Base-by-base conservation (phyloP, 2,329 filamentous ascomycete genomes). In the Cladosporium sphaerospermum region DNA sequence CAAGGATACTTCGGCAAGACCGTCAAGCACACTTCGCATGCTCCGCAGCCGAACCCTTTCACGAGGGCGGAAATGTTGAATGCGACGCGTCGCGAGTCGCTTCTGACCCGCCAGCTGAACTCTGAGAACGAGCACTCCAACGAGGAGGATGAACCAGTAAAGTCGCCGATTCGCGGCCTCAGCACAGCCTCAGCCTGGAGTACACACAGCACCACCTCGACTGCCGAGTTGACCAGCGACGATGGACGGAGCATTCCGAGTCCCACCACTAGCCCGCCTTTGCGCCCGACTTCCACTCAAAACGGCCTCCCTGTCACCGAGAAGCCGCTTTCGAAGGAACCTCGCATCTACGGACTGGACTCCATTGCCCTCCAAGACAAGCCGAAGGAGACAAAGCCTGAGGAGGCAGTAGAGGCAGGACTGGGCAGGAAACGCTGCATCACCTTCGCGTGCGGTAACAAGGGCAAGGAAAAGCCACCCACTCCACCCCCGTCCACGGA, bases 201-300 rank as follows among this genome's bases (percentile, higher is more conserved):
- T 75, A 92, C 85, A 65, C 75, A 83, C 60, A 96, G 90, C 72
- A 73, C 86, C 55, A 79, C 88, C 43, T 96, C 91, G 1, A 95
- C 89, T 3, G 88, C 88, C 36, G 92, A 96, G 59, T 78, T 97
- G 54, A 96, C 90, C n/a, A 96, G 91, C 70, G 93, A 96, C 64
- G 93, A 88, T 54, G 68, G 67, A 16, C 61, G 61, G 13, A 91
- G 89, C 55, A 74, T 95, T 55, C 95, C 91, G 14, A 96, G 89
- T 64, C 90, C 92, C 40, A 86, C 71, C 31, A 71, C 89, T n/a
- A 97, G 92, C 65, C 92, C 93, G 14, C 89, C 89, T n/a, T 76
- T 85, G 2, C 83, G 83, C 4, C 78, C 83, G 14, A 75, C 81
- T 49, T 72, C 74, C 9, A 67, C 71, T 48, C 68, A 65, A 49